Base-by-base conservation (phyloP, 345 rosid species). In the Alliaria petiolata region DNA sequence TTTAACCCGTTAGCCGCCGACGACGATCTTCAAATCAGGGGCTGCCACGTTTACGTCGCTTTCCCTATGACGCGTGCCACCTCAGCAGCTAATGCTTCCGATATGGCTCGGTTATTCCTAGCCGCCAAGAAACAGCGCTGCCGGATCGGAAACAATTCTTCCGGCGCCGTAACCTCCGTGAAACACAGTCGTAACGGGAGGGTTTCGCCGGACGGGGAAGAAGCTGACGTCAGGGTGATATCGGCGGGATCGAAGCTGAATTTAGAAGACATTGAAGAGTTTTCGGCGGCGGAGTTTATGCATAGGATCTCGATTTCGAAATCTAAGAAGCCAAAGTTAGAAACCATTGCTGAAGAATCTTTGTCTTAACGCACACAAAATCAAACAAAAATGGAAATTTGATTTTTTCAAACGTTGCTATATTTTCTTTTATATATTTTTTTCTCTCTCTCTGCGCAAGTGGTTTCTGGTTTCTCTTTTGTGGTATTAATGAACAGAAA, bases 301-400 rank as follows among this genome's bases (percentile, higher is more conserved):
- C 76, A 86, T 50, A 76, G 90, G 46, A 53, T 89, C 72, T 89
- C 96, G 0, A 53, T 85, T 52, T 80, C 88, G 3, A 83, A 87
- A 81, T 91, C 97, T 25, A 87, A 78, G 93, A 91, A 86, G 63
- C 97, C 97, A 8, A 65, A 75, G 82, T 73, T 91, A 81, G 96
- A 86, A 69, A 89, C 96, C 7, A 91, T 89, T 20, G 76, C 35
- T 30, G 97, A 91, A 78, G 87, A 91, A 72, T 82, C 85, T 30
- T 28, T 65, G 65, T 50, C 56, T 60, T 65, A 28, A 71, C 63
- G 13, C 5, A 50, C 7, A 26, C 28, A 60, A 49, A 40, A 59
- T 59, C 19, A 42, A 14, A 49, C 61, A 61, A 50, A 46, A 8
- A 50, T 22, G 38, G 35, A 20, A 39, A 30, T 30, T 46, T 31